Conservation (phyloP, 208 protist genomes). For the Acanthamoeba sp. region DNA sequence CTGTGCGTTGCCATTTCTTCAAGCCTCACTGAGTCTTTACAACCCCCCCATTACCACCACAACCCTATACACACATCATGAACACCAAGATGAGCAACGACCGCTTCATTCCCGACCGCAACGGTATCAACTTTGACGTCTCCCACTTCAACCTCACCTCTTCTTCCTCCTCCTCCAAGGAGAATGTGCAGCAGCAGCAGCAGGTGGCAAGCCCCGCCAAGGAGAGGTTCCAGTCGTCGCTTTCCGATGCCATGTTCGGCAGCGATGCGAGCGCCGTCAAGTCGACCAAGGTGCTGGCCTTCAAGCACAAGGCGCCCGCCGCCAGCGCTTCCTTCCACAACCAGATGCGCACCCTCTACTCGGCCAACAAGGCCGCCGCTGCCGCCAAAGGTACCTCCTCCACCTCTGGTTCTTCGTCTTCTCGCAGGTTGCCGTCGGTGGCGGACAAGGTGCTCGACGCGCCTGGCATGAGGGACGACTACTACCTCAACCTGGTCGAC, state of each 20-base stretch:
- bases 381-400: neutral
- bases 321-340: conserved; percentile 83
- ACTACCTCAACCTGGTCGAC: conserved; percentile 99
- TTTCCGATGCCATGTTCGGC: conserved; percentile 79
- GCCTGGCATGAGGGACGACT: conserved; percentile 98
- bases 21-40: no score
- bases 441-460: conserved; percentile 98
- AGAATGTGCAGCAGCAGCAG: conserved; percentile 66
- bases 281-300: conserved; percentile 91
- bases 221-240: conserved; percentile 81
- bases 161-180: conserved; percentile 62
- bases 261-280: neutral
- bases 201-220: conserved; percentile 71
- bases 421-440: conserved; percentile 56
- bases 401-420: conserved; percentile 54
- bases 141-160: conserved; percentile 85
- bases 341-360: conserved; percentile 90
- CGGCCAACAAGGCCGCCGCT: conserved; percentile 82
- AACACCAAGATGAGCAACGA: conserved; percentile 47
- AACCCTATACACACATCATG: neutral
- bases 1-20: no score
- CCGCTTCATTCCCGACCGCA: conserved; percentile 91
- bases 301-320: conserved; percentile 91
- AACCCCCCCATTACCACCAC: no score
- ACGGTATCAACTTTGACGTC: conserved; percentile 88